Conservation (phyloP, 257 asterid genomes). For the Petrea volubilis region DNA sequence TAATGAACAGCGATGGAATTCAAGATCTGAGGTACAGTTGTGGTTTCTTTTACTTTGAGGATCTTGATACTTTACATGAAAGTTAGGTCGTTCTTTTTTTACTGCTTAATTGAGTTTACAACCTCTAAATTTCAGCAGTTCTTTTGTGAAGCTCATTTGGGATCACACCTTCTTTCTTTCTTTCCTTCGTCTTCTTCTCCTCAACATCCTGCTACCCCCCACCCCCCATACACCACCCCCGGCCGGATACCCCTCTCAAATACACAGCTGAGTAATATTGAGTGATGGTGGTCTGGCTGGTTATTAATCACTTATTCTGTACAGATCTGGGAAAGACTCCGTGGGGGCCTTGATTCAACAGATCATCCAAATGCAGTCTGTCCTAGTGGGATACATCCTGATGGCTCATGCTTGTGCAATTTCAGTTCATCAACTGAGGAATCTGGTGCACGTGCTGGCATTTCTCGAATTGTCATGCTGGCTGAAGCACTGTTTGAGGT, state of each 20-base stretch:
- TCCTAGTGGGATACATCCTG: conserved; percentile 74
- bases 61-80: neutral
- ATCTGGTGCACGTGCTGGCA: conserved; percentile 72
- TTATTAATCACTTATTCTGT: conserved; percentile 1
- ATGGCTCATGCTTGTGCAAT: conserved; percentile 78
- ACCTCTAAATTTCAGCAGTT: neutral
- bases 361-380: conserved; percentile 53
- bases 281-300: neutral
- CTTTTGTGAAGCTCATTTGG: neutral
- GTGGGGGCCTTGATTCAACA: conserved; percentile 45
- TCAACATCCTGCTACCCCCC: neutral
- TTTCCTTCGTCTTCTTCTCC: neutral
- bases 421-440: conserved; percentile 57
- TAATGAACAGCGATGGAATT: conserved; percentile 53
- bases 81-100: neutral
- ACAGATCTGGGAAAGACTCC: conserved; percentile 79
- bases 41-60: neutral
- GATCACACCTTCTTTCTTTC: neutral
- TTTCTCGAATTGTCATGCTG: conserved; percentile 86
- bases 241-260: neutral
- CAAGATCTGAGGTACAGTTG: conserved; percentile 79
- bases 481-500: conserved; percentile 98
- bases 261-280: neutral
- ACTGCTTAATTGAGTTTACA: neutral
- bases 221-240: neutral